Conservation (phyloP, 2,329 filamentous ascomycete species). For the Didymella segeticola region DNA sequence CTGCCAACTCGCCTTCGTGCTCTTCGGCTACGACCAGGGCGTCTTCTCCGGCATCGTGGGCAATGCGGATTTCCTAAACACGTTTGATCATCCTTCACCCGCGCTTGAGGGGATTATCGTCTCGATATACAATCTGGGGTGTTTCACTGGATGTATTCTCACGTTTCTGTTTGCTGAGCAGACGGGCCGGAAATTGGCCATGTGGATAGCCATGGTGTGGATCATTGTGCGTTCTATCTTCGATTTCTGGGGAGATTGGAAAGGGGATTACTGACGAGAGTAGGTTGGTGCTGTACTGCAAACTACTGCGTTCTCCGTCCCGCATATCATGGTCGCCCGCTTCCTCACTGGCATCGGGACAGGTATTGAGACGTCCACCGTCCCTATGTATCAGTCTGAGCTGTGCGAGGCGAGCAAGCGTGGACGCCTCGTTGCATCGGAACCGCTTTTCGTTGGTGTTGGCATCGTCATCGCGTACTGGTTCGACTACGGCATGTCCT, state of each 20-base stretch:
- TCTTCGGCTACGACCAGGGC: slow-evolving; percentile 49
- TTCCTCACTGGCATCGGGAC: slow-evolving; percentile 61
- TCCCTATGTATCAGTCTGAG: slow-evolving; percentile 61
- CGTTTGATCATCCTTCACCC: slow-evolving; percentile 48
- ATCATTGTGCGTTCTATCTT: slow-evolving; percentile 37
- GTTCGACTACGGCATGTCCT: slow-evolving; percentile 48
- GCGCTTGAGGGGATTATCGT: slow-evolving; percentile 54
- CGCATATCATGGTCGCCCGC: slow-evolving; percentile 59
- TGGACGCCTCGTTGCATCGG: slow-evolving; percentile 66
- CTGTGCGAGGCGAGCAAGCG: slow-evolving; percentile 62
- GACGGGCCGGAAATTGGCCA: slow-evolving; percentile 45
- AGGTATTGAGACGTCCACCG: slow-evolving; percentile 61
- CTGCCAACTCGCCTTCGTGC: slow-evolving; percentile 40
- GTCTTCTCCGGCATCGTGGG: slow-evolving; percentile 51
- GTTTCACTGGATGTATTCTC: slow-evolving; percentile 49
- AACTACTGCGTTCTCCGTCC: slow-evolving; percentile 39
- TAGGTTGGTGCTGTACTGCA: slow-evolving; percentile 49
- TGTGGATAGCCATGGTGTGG: slow-evolving; percentile 54
- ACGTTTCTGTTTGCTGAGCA: slow-evolving; percentile 48
- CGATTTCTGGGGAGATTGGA: not conserved
- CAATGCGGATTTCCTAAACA: slow-evolving; percentile 50
- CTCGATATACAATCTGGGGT: slow-evolving; percentile 51
- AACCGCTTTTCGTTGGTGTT: slow-evolving; percentile 58
- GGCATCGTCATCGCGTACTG: slow-evolving; percentile 59
- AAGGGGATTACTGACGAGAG: not conserved